Evolutionary conservation across 148 eudicot genomes (phyloP), one percentile per base, ranked within the genome.

Genomic region (Rhododendron ovatum): DNA sequence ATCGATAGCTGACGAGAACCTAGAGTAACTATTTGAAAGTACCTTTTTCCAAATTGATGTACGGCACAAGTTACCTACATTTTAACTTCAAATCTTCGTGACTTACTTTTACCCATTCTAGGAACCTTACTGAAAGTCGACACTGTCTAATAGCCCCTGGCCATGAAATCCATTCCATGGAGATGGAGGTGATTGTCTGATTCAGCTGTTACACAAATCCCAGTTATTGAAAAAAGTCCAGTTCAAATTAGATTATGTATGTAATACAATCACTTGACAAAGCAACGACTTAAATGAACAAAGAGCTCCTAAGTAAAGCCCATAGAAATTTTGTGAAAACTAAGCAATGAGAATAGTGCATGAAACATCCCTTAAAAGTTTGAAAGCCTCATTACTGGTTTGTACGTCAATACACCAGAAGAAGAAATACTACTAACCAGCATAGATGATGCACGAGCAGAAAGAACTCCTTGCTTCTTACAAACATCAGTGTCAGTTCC

Each of bases 371-470:
- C 17, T 41, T 57, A 13, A 33, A 69, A 69, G 45, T 69, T 78
- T 33, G 74, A 26, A 59, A 77, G 35, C 86, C 75, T 85, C 33
- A 73, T 59, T 35, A 75, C 18, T 53, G 30, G 35, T 55, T 41
- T 77, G 59, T 3, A 78, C n/a, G 65, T 28, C 17, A 41, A 30
- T 47, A 79, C 20, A 65, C 18, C 30, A 28, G 65, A 33, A 81
- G 37, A 14, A 26, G 86, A 41, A 83, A 67, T 48, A 77, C 61
- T 83, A 59, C 75, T 89, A 91, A 96, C 99, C 98, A 96, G 93
- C 99, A 96, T 96, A n/a, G 99, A 96, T 59, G 98, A 94, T 50
- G 99, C 99, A 82, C 99, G 98, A 50, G 88, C 86, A 79, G 99
- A 93, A 81, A 96, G 94, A 92, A 86, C 85, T 84, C 98, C 97